A percentile compares a stretch with the other conserved stretches of the same genome.
phyloP scores from a whole-genome alignment of 2,329 filamentous ascomycete genomes.

The Emergomyces pasteurianus region DNA sequence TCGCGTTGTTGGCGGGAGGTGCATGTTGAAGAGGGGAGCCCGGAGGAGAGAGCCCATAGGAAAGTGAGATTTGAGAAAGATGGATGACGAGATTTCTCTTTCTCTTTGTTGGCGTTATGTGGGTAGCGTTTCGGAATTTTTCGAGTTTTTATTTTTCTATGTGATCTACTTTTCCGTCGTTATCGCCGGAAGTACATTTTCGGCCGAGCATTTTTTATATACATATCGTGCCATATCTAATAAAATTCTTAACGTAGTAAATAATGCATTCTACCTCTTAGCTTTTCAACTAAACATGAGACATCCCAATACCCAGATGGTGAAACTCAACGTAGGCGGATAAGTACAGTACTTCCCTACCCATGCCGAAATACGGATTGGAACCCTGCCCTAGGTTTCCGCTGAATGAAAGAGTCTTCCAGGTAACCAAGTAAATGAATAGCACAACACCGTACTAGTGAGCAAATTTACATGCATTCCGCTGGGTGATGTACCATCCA shows the following conservation, averaged over 20 bases:
- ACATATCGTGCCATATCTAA: neutral
- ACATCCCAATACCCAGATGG: neutral
- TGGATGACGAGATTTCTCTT: neutral
- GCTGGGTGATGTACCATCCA: neutral
- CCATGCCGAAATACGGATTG: neutral
- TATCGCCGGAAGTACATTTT: neutral
- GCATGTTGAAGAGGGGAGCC: slow-evolving; percentile 58
- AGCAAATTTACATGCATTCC: neutral
- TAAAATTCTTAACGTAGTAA: neutral
- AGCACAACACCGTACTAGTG: neutral
- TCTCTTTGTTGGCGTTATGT: neutral
- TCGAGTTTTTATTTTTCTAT: neutral
- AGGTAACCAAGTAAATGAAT: neutral
- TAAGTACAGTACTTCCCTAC: neutral
- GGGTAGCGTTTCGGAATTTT: neutral
- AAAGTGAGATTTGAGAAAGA: slow-evolving; percentile 45
- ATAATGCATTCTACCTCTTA: neutral
- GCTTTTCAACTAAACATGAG: neutral
- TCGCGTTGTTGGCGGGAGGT: slow-evolving; percentile 69
- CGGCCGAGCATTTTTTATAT: neutral
- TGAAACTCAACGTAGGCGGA: neutral
- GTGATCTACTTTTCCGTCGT: neutral
- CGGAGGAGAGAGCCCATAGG: slow-evolving; percentile 58
- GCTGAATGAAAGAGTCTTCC: neutral
- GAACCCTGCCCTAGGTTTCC: neutral